phyloP scores from a whole-genome alignment of 345 rosid genomes.

The Cochlearia excelsa region DNA sequence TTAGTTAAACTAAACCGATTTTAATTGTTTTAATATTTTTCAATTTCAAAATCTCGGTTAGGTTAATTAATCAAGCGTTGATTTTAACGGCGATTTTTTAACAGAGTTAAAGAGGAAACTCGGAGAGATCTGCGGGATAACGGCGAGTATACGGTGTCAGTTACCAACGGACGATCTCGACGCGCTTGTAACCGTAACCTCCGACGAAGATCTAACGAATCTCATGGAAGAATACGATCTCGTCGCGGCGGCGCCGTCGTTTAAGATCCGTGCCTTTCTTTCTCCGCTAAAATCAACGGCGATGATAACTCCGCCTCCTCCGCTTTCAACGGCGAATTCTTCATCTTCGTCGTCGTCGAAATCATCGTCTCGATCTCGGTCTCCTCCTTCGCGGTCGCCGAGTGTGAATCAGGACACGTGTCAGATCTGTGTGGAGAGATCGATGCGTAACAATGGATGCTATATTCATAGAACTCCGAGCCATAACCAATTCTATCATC shows the following conservation, averaged over 20 bases:
- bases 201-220: slow-evolving; percentile 82
- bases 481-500: slow-evolving; percentile 41
- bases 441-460: slow-evolving; percentile 41
- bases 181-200: slow-evolving; percentile 71
- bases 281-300: slow-evolving; percentile 38
- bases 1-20: slow-evolving; percentile 28
- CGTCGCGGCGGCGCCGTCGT: slow-evolving; percentile 34
- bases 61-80: background rate
- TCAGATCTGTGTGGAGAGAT: slow-evolving; percentile 35
- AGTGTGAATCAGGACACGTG: slow-evolving; percentile 5
- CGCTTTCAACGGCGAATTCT: background rate
- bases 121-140: slow-evolving; percentile 55
- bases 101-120: slow-evolving; percentile 76
- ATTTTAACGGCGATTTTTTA: slow-evolving; percentile 11
- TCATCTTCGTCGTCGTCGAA: slow-evolving; percentile 40
- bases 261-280: slow-evolving; percentile 84
- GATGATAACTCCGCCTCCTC: background rate
- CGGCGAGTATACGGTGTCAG: slow-evolving; percentile 74
- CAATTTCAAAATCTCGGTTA: background rate
- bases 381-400: slow-evolving; percentile 1
- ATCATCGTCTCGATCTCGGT: slow-evolving; percentile 28
- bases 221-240: slow-evolving; percentile 87
- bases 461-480: slow-evolving; percentile 48
- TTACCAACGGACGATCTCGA: slow-evolving; percentile 86
- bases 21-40: too few species aligned